Conservation (phyloP, 331 rosid genomes). For the Malus hybrid region DNA sequence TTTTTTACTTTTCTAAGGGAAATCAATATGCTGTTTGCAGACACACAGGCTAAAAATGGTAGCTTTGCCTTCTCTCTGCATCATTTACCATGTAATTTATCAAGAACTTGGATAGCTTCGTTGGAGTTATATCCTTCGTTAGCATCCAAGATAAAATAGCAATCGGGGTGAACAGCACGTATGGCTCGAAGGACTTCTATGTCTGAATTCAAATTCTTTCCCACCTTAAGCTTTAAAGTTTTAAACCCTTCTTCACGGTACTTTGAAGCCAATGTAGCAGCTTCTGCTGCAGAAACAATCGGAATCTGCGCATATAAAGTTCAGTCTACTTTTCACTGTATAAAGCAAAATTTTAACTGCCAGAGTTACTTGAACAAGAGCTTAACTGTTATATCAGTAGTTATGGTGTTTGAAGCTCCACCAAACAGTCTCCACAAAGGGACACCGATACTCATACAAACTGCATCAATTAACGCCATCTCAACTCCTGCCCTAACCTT, state of each 20-base stretch:
- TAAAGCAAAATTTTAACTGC: background rate
- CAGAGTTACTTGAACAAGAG: conserved; percentile 13
- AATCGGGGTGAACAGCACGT: conserved; percentile 64
- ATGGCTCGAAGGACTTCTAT: conserved; percentile 82
- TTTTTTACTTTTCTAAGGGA: background rate
- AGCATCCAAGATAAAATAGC: conserved; percentile 85
- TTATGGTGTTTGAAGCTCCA: conserved; percentile 70
- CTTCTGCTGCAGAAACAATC: conserved; percentile 74
- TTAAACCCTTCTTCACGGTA: conserved; percentile 69
- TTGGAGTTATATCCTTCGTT: conserved; percentile 74
- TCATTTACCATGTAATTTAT: conserved; percentile 61
- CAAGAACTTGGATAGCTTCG: conserved; percentile 92
- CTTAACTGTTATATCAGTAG: conserved; percentile 86
- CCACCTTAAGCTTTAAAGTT: conserved; percentile 86
- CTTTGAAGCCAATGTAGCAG: conserved; percentile 69
- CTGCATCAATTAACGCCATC: conserved; percentile 94
- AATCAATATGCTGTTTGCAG: background rate
- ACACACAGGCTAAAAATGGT: background rate
- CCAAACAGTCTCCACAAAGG: conserved; percentile 96
- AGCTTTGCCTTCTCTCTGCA: background rate
- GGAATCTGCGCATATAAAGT: conserved; percentile 61
- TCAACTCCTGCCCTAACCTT: conserved; percentile 99
- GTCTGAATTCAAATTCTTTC: conserved; percentile 73
- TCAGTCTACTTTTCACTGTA: conserved; percentile 11
- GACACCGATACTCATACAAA: conserved; percentile 62